A percentile compares a stretch with the other conserved stretches of the same genome.
These are phyloP conservation scores for Phlyctochytrium planicorne DNA, from an alignment of 192 early-diverging fungal genomes.

Conservation along the genomic window DNA sequence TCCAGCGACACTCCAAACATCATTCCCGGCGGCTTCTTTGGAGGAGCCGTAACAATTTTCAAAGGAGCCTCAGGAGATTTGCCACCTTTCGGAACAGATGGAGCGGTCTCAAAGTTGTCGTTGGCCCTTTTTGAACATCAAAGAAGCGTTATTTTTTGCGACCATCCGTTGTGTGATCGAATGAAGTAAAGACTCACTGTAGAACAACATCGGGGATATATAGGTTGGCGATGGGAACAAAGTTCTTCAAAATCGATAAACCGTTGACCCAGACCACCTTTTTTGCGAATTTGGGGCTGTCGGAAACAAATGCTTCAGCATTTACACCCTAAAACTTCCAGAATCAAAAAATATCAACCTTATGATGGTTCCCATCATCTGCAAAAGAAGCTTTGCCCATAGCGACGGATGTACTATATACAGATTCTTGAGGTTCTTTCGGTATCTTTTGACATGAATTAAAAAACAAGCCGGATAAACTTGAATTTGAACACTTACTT, in stretches of 20 bases:
- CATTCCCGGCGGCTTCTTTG: neutral
- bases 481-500: constrained; percentile 49
- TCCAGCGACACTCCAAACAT: constrained; percentile 77
- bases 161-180: neutral
- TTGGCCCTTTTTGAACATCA: constrained; percentile 25
- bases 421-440: constrained; percentile 91
- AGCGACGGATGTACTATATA: constrained; percentile 90
- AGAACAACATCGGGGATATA: constrained; percentile 71
- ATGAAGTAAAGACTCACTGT: constrained; percentile 40
- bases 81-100: no score
- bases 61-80: no score
- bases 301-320: neutral
- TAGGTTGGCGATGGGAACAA: constrained; percentile 72
- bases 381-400: constrained; percentile 80
- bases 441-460: constrained; percentile 36
- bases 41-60: neutral
- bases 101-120: constrained; percentile 7
- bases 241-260: constrained; percentile 62
- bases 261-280: constrained; percentile 82
- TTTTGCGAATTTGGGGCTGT: constrained; percentile 84
- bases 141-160: neutral
- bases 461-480: neutral
- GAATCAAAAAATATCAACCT: constrained; percentile 60
- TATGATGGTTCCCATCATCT: constrained; percentile 79
- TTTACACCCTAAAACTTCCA: constrained; percentile 4